phyloP scores from a whole-genome alignment of 2,329 filamentous ascomycete genomes.

The Thelonectria olida region DNA sequence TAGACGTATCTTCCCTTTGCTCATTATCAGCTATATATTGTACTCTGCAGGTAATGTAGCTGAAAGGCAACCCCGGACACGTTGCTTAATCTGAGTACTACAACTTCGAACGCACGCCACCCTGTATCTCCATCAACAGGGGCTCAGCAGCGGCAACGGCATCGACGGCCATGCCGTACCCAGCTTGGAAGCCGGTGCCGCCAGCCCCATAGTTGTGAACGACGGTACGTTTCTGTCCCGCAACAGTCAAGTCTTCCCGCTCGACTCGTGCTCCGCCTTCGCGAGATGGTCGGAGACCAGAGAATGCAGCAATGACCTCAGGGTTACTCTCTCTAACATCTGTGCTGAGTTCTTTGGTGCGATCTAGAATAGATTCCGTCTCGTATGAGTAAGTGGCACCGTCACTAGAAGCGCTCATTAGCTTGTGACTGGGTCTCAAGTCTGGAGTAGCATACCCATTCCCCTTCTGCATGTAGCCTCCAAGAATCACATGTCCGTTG shows the following conservation, averaged over 20 bases:
- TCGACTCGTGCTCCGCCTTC: slow-evolving; percentile 56
- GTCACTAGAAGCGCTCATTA: slow-evolving; percentile 33
- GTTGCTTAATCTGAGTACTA: not conserved
- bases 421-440: not conserved
- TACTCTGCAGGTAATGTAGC: no score
- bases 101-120: not conserved
- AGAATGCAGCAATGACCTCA: slow-evolving; percentile 45
- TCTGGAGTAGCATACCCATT: slow-evolving; percentile 34
- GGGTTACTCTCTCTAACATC: slow-evolving; percentile 38
- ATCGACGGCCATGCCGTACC: slow-evolving; percentile 51
- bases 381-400: slow-evolving; percentile 48
- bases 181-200: slow-evolving; percentile 56
- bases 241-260: slow-evolving; percentile 44
- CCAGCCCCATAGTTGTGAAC: slow-evolving; percentile 58
- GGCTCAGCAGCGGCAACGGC: slow-evolving; percentile 41
- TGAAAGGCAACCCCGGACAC: no score
- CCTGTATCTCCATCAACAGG: not conserved
- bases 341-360: slow-evolving; percentile 44
- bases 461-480: slow-evolving; percentile 52
- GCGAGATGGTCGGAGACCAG: slow-evolving; percentile 48
- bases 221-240: slow-evolving; percentile 34
- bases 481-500: slow-evolving; percentile 46
- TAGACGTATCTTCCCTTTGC: no score
- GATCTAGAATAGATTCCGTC: slow-evolving; percentile 48
- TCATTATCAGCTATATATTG: no score